Evolutionary conservation across 2,329 filamentous ascomycete species (phyloP).

Genomic region (Parafenestella ontariensis): DNA sequence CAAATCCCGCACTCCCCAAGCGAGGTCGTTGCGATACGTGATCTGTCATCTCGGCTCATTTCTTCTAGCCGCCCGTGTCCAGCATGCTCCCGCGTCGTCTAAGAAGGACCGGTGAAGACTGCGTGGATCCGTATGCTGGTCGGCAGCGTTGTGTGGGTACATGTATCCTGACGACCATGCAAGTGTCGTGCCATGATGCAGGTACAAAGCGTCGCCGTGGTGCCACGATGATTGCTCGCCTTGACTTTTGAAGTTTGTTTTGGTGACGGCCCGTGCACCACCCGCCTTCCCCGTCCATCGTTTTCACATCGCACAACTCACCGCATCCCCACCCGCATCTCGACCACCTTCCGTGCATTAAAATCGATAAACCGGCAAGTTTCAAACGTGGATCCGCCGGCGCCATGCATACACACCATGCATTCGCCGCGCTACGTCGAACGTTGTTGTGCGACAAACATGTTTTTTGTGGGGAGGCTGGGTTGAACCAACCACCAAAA

Average conservation of each 20-base stretch:
- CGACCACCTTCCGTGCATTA: slow-evolving; percentile 6
- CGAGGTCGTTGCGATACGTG: not conserved
- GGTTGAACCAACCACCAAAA: slow-evolving; percentile 21
- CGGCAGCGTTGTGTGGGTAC: not conserved
- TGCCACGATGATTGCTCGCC: slow-evolving; percentile 11
- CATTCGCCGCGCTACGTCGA: slow-evolving; percentile 15
- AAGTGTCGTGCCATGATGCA: not conserved
- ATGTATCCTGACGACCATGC: slow-evolving; percentile 1
- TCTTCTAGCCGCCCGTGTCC: slow-evolving; percentile 3
- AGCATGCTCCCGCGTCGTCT: not conserved
- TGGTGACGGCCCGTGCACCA: slow-evolving; percentile 13
- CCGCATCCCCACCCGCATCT: slow-evolving; percentile 7
- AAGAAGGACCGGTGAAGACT: not conserved
- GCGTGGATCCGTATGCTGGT: not conserved
- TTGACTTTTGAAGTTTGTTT: not conserved
- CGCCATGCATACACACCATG: slow-evolving; percentile 23
- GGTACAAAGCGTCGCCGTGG: slow-evolving; percentile 7
- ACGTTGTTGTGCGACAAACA: slow-evolving; percentile 33
- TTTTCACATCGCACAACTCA: not conserved
- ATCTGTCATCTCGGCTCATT: not conserved
- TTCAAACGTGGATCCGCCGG: slow-evolving; percentile 17
- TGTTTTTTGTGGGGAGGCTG: slow-evolving; percentile 33
- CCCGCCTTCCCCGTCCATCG: slow-evolving; percentile 5
- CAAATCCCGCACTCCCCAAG: not conserved
- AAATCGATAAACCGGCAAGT: slow-evolving; percentile 18